Base-by-base conservation (phyloP, 306 rosid species). In the Dalbergia oliveri region DNA sequence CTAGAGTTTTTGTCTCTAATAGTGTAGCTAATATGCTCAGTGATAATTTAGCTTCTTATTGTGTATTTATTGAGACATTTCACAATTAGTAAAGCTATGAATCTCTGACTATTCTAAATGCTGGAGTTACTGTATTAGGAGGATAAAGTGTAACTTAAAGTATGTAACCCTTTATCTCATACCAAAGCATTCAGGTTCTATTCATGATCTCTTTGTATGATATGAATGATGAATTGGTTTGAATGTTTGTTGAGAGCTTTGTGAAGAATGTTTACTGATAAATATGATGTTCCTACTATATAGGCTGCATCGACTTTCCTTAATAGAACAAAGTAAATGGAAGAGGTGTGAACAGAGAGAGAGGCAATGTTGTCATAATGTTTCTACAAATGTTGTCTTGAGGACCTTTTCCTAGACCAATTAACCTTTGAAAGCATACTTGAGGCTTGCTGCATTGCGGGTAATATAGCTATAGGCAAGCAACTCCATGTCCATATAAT, bases 301-400 rank as follows among this genome's bases (percentile, higher is more conserved):
- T 65, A 87, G 90, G 86, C 66, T 72, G 90, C 23, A 11, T 86
- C 81, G 75, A 87, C 87, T n/a, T 87, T 84, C 74, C 80, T 87
- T 60, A 87, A 84, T 75, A 87, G 87, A 47, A 31, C 87, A 47
- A 86, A 77, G 69, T 86, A 87, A 87, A 81, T 86, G 54, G 87
- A 86, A 72, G 87, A 86, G 85, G 89, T 83, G 75, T 81, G 89
- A 70, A 83, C 85, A 35, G 89, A 86, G 79, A 21, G 23, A 83
- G 89, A 75, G 89, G 89, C 69, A 81, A 85, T 41, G 89, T 83
- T 77, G 89, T 86, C 69, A 83, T 86, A 21, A 21, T 21, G 23
- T 21, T 21, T 21, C 23, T 21, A 21, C 23, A 21, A 21, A 21
- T 21, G 23, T 21, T 21, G 23, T 21, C 23, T 1, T 1, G 1